These are phyloP conservation scores for Diutina pseudorugosa DNA, from an alignment of 1,139 yeast genomes.

Conservation along the genomic window DNA sequence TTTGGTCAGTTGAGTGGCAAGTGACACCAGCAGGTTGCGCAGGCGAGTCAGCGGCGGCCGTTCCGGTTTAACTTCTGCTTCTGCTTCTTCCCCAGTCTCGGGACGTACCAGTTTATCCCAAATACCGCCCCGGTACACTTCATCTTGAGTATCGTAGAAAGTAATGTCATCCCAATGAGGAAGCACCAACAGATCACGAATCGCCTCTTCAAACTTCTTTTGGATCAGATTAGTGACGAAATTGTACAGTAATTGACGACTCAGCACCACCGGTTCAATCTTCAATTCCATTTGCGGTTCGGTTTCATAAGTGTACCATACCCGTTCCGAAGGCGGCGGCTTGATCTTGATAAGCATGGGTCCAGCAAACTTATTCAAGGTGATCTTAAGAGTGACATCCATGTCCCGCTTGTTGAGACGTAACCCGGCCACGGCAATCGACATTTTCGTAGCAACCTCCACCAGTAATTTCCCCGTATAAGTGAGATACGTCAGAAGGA, in stretches of 20 bases:
- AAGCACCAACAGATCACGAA: conserved; percentile 65
- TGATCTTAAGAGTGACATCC: conserved; percentile 60
- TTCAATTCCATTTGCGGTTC: conserved; percentile 68
- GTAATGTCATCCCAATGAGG: conserved; percentile 87
- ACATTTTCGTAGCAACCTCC: conserved; percentile 69
- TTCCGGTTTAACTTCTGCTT: not conserved
- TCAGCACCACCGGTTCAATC: conserved; percentile 81
- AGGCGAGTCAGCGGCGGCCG: not conserved
- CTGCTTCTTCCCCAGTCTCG: not conserved
- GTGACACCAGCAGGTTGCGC: not conserved
- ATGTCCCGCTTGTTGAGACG: conserved; percentile 72
- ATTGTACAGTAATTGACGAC: conserved; percentile 66
- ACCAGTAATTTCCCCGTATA: conserved; percentile 67
- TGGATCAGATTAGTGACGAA: conserved; percentile 74
- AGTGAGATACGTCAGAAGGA: conserved; percentile 45
- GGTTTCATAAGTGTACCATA: conserved; percentile 81
- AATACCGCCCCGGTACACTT: conserved; percentile 81
- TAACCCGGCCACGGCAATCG: conserved; percentile 52
- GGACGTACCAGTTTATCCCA: conserved; percentile 40
- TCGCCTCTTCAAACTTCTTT: conserved; percentile 65
- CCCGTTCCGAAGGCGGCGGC: conserved; percentile 80
- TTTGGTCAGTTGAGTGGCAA: not conserved
- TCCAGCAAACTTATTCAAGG: conserved; percentile 60
- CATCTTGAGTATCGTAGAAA: conserved; percentile 51
- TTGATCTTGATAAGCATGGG: conserved; percentile 58